These are phyloP conservation scores for Ustilago loliicola DNA, from an alignment of 1,284 basidiomycete genomes.

Conservation along the genomic window DNA sequence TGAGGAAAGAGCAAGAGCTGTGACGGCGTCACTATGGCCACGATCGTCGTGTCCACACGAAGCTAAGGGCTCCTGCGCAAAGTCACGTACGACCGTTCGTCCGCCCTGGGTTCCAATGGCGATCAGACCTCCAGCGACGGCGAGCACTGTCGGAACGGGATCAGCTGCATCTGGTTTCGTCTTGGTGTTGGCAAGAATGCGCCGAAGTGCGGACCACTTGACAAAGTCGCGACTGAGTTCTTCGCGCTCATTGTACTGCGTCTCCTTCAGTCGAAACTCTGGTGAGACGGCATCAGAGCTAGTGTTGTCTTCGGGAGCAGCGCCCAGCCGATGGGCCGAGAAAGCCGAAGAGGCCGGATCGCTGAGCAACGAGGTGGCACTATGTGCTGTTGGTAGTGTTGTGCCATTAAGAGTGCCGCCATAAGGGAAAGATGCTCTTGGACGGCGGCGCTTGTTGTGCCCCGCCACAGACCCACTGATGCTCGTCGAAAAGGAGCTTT, in stretches of 20 bases:
- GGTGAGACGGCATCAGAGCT: not conserved
- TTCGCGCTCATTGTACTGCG: constrained; percentile 51
- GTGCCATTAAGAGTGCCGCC: constrained; percentile 28
- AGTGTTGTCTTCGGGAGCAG: not conserved
- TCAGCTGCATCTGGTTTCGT: constrained; percentile 75
- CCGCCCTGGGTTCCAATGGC: constrained; percentile 89
- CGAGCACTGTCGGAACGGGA: constrained; percentile 81
- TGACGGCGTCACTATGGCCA: constrained; percentile 77
- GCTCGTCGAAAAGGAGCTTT: constrained; percentile 54
- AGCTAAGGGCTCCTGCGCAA: constrained; percentile 77
- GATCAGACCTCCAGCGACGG: constrained; percentile 85
- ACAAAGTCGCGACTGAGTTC: constrained; percentile 77
- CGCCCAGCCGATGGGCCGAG: constrained; percentile 22
- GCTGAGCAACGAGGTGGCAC: constrained; percentile 35
- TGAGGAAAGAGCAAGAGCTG: constrained; percentile 88
- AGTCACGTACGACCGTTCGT: constrained; percentile 86
- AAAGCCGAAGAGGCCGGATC: constrained; percentile 26
- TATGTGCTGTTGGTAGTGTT: constrained; percentile 23
- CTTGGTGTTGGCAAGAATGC: constrained; percentile 75
- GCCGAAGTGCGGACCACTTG: constrained; percentile 82
- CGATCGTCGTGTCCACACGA: constrained; percentile 50
- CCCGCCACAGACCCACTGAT: constrained; percentile 33
- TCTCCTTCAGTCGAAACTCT: constrained; percentile 32
- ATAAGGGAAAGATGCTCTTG: constrained; percentile 39
- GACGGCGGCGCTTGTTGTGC: constrained; percentile 25